phyloP scores from a whole-genome alignment of 1,284 basidiomycete species.

The Naganishia albida region DNA sequence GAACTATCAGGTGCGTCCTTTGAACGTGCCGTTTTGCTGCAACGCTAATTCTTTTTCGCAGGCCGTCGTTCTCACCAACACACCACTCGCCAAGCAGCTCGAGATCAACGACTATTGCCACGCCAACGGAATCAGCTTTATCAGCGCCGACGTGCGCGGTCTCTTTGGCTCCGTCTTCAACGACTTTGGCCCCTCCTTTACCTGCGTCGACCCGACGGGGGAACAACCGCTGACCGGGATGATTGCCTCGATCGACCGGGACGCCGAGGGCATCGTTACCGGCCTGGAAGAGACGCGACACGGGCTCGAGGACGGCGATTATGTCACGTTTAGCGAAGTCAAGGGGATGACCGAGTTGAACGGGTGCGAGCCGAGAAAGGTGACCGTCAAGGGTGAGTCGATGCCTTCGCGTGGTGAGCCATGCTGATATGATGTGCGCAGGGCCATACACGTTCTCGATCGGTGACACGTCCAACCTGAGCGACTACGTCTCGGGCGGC shows the following conservation, averaged over 20 bases:
- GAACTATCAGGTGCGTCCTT: slow-evolving; percentile 75
- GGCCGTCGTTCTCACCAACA: slow-evolving; percentile 87
- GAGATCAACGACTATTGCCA: slow-evolving; percentile 96
- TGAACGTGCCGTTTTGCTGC: neutral
- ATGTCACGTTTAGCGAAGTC: slow-evolving; percentile 95
- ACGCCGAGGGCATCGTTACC: slow-evolving; percentile 86
- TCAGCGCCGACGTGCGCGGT: slow-evolving; percentile 87
- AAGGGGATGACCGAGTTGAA: slow-evolving; percentile 94
- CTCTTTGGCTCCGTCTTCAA: slow-evolving; percentile 95
- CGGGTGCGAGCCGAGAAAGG: slow-evolving; percentile 83
- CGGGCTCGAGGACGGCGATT: slow-evolving; percentile 96
- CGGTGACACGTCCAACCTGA: slow-evolving; percentile 77
- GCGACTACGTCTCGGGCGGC: slow-evolving; percentile 83
- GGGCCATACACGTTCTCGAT: slow-evolving; percentile 93
- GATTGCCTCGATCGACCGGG: slow-evolving; percentile 80
- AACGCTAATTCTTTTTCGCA: slow-evolving; percentile 50
- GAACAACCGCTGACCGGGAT: slow-evolving; percentile 92
- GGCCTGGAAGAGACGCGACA: slow-evolving; percentile 97
- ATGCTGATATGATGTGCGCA: slow-evolving; percentile 33
- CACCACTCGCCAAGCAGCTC: slow-evolving; percentile 75
- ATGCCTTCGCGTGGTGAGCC: too few species aligned
- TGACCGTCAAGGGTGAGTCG: slow-evolving; percentile 76
- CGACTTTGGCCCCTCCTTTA: slow-evolving; percentile 93
- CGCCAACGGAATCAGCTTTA: slow-evolving; percentile 83
- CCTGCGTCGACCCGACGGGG: slow-evolving; percentile 92